These are phyloP conservation scores for Aspergillus glaucus DNA, from an alignment of 2,329 filamentous ascomycete species.

Conservation along the genomic window DNA sequence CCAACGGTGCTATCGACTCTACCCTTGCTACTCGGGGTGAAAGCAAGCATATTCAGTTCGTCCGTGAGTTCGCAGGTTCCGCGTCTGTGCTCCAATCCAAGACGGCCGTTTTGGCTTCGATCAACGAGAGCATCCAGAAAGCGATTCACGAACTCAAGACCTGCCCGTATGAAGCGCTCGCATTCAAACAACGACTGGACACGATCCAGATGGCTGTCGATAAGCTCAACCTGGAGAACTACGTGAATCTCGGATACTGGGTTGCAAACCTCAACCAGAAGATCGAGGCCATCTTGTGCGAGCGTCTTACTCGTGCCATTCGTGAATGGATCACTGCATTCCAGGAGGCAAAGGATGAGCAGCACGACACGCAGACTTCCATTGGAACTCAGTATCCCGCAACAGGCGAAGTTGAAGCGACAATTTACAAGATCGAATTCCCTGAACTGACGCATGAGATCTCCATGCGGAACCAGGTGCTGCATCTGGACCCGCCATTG, in stretches of 20 bases:
- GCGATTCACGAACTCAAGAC: conserved; percentile 75
- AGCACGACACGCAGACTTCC: conserved; percentile 16
- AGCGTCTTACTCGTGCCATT: conserved; percentile 79
- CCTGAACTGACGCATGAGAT: conserved; percentile 72
- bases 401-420: conserved; percentile 23
- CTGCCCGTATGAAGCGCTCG: conserved; percentile 73
- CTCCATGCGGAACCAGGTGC: conserved; percentile 95
- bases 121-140: conserved; percentile 75
- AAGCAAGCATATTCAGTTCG: conserved; percentile 94
- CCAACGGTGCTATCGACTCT: conserved; percentile 56
- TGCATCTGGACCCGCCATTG: conserved; percentile 89
- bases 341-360: conserved; percentile 47
- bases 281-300: conserved; percentile 71
- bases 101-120: conserved; percentile 68
- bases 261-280: conserved; percentile 79
- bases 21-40: conserved; percentile 57
- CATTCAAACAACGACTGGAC: conserved; percentile 75
- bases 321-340: conserved; percentile 84
- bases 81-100: conserved; percentile 86
- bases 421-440: conserved; percentile 35
- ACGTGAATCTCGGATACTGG: conserved; percentile 87
- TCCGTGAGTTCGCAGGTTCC: conserved; percentile 82
- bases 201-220: conserved; percentile 88
- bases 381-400: conserved; percentile 14
- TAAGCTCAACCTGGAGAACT: conserved; percentile 93